These are phyloP conservation scores for Pseudogymnoascus sp. DNA, from an alignment of 2,329 filamentous ascomycete genomes.

Conservation along the genomic window DNA sequence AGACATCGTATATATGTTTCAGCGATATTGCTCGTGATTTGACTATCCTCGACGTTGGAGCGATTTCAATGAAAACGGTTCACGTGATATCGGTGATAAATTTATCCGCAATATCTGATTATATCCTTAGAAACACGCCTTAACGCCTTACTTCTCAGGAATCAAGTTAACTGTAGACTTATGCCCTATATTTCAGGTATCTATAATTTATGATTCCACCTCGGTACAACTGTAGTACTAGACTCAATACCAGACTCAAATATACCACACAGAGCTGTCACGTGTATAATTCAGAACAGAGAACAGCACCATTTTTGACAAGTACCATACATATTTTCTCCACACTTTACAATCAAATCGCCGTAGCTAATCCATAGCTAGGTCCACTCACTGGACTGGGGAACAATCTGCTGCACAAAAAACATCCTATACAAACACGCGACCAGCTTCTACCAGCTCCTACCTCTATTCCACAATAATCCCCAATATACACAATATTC, in stretches of 20 bases:
- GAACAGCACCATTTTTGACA: too few species aligned
- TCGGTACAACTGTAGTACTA: too few species aligned
- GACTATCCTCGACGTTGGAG: background rate
- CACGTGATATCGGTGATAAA: background rate
- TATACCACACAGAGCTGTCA: too few species aligned
- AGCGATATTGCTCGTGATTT: background rate
- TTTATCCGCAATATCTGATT: background rate
- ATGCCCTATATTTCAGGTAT: background rate
- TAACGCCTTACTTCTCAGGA: background rate
- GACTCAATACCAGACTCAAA: too few species aligned
- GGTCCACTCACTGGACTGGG: too few species aligned
- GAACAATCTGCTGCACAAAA: background rate
- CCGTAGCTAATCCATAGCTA: too few species aligned
- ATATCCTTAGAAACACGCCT: too few species aligned
- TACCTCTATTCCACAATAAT: background rate
- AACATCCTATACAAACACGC: background rate
- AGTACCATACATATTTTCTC: too few species aligned
- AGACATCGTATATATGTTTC: conserved; percentile 21
- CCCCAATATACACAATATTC: background rate
- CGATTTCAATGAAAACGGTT: background rate
- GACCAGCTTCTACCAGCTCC: background rate
- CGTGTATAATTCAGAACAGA: too few species aligned
- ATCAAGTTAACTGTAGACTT: too few species aligned
- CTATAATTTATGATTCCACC: background rate
- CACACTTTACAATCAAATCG: too few species aligned